Evolutionary conservation across 441 rosid genomes (phyloP).

Genomic region (Melastoma candidum): DNA sequence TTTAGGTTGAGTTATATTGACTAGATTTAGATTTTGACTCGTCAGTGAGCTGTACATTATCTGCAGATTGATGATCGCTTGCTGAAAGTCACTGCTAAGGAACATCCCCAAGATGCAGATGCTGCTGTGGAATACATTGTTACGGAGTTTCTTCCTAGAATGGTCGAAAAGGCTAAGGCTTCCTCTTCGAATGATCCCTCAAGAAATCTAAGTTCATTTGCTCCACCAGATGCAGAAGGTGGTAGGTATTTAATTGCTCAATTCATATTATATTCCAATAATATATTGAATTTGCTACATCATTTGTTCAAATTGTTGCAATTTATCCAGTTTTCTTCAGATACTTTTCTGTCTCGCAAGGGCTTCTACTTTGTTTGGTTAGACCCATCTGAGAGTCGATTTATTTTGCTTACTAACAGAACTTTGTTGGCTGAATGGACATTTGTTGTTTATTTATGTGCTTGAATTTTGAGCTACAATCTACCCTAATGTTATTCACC

Average conservation of each 20-base stretch:
- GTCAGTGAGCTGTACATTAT: neutral
- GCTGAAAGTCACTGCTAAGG: conserved; percentile 72
- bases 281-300: too few relatives aligned
- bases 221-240: conserved; percentile 32
- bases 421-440: too few relatives aligned
- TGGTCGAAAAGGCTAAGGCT: conserved; percentile 18
- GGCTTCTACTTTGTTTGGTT: too few relatives aligned
- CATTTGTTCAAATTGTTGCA: too few relatives aligned
- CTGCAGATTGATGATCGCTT: conserved; percentile 65
- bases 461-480: neutral
- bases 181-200: neutral
- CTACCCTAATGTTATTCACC: neutral
- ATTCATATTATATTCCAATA: neutral
- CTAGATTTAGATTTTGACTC: neutral
- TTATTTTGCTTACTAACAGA: too few relatives aligned
- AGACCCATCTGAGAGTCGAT: too few relatives aligned
- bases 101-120: conserved; percentile 59
- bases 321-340: too few relatives aligned
- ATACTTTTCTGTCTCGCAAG: too few relatives aligned
- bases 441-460: conserved; percentile 1
- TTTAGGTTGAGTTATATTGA: neutral
- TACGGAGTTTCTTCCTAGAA: conserved; percentile 55
- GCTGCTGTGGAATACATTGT: conserved; percentile 70
- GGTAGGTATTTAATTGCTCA: conserved; percentile 3
- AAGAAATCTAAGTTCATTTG: conserved; percentile 7